Evolutionary conservation across 2,329 filamentous ascomycete genomes (phyloP).

Genomic region (Cyphellophora europaea): DNA sequence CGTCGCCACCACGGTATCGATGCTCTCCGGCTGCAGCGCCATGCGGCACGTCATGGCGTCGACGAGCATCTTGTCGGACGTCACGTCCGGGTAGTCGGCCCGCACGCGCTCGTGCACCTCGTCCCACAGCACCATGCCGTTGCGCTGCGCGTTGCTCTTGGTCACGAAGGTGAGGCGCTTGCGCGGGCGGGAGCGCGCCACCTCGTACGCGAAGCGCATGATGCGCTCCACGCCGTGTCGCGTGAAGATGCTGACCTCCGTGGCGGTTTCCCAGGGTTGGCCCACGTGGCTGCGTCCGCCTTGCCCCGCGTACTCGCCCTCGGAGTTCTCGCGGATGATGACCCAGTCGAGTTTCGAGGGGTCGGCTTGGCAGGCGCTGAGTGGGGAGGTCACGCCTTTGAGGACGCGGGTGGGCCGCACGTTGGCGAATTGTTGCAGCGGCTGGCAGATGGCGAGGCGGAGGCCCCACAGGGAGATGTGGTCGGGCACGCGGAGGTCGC

Average conservation of each 20-base stretch:
- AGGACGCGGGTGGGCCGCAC: slow-evolving; percentile 56
- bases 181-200: slow-evolving; percentile 45
- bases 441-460: slow-evolving; percentile 57
- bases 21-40: slow-evolving; percentile 48
- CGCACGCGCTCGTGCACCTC: slow-evolving; percentile 48
- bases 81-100: slow-evolving; percentile 51
- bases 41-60: slow-evolving; percentile 59
- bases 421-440: slow-evolving; percentile 61
- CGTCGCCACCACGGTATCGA: slow-evolving; percentile 57
- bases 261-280: slow-evolving; percentile 50
- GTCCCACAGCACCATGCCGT: slow-evolving; percentile 62
- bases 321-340: slow-evolving; percentile 57
- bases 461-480: slow-evolving; percentile 60
- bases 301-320: slow-evolving; percentile 58
- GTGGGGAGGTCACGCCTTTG: slow-evolving; percentile 49
- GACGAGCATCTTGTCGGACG: slow-evolving; percentile 56
- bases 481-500: slow-evolving; percentile 54
- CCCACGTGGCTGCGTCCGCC: slow-evolving; percentile 53
- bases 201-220: slow-evolving; percentile 56
- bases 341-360: slow-evolving; percentile 57
- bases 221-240: slow-evolving; percentile 50
- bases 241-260: slow-evolving; percentile 56
- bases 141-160: slow-evolving; percentile 57
- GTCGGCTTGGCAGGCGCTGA: slow-evolving; percentile 19
- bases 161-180: slow-evolving; percentile 55